Evolutionary conservation across 768 basidiomycete species (phyloP), one percentile per base, ranked within the genome.

Genomic region (Tulasnella sp.): DNA sequence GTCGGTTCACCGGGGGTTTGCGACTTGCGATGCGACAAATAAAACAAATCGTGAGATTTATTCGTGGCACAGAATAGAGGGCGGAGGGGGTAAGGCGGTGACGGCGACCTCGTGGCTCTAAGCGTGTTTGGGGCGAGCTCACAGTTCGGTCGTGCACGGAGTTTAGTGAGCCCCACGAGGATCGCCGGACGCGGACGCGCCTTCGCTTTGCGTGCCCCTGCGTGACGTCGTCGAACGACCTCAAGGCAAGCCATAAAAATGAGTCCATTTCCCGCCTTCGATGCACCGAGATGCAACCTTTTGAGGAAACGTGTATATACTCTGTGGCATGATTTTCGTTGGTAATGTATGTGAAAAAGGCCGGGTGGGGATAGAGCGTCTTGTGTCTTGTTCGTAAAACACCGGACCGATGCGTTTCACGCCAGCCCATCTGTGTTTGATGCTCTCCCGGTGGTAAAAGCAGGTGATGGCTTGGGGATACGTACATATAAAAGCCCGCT

Each of bases 341-440:
- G n/a, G n/a, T n/a, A n/a, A n/a, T n/a, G 61, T 67, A 29, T 67
- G 61, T 67, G 61, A 29, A 29, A 67, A 16, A 67, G 61, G 32
- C 61, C 61, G 61, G 61, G 61, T 67, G 61, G 61, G 61, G 61
- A 67, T 67, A 67, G 61, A 67, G 61, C 61, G 61, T 67, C 61
- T n/a, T n/a, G n/a, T n/a, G n/a, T n/a, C n/a, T n/a, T 67, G 61
- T 67, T 40, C 26, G 61, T 67, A 1, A 16, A 67, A 67, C 26
- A 15, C 61, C 61, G 61, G 61, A 1, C 48, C 55, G 42, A 44
- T 10, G 61, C 61, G 13, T 29, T 3, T 67, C 26, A 67, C 61
- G 61, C 13, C 61, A 26, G n/a, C 26, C 26, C 3, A 1, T 5
- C n/a, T 67, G 61, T 67, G 61, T 67, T 67, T 67, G 61, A 67